Conservation (phyloP, 352 stramenopile species). For the Phytopythium oedochilum region DNA sequence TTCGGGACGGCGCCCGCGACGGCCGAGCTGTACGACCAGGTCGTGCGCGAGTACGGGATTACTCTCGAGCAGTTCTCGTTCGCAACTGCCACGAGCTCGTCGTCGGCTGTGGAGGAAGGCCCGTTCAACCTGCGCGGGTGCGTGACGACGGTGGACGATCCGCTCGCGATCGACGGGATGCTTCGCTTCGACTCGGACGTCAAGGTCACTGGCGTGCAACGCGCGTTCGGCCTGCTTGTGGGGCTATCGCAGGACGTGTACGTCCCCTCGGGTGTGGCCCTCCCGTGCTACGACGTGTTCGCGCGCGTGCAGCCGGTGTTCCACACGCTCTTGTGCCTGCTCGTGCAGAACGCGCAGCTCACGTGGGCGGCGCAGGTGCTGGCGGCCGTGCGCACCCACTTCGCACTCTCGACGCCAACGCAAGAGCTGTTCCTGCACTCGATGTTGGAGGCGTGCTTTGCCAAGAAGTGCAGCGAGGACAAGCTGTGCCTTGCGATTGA, state of each 20-base stretch:
- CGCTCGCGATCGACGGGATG: constrained; percentile 54
- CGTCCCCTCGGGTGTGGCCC: constrained; percentile 46
- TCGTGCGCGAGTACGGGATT: constrained; percentile 71
- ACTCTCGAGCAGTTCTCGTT: constrained; percentile 37
- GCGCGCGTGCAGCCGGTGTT: constrained; percentile 77
- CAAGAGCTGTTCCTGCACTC: constrained; percentile 79
- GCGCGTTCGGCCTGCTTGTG: constrained; percentile 65
- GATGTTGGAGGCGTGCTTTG: constrained; percentile 69
- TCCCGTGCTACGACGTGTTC: constrained; percentile 76
- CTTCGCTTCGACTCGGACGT: constrained; percentile 77
- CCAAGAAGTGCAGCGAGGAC: constrained; percentile 30
- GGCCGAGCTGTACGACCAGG: constrained; percentile 63
- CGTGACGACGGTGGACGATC: constrained; percentile 55
- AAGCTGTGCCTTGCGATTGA: constrained; percentile 42
- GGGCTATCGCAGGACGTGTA: constrained; percentile 80
- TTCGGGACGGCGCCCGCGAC: constrained; percentile 61
- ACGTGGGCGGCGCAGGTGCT: constrained; percentile 49
- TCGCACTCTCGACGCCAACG: constrained; percentile 59
- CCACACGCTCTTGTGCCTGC: constrained; percentile 61
- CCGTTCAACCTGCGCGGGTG: constrained; percentile 44
- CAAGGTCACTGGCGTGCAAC: constrained; percentile 60
- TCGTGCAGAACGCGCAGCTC: constrained; percentile 65
- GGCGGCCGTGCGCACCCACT: constrained; percentile 36
- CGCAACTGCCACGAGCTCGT: constrained; percentile 6
- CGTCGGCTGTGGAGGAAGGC: constrained; percentile 26